Evolutionary conservation across 2,329 filamentous ascomycete species (phyloP).

Genomic region (Aspergillus neotritici): DNA sequence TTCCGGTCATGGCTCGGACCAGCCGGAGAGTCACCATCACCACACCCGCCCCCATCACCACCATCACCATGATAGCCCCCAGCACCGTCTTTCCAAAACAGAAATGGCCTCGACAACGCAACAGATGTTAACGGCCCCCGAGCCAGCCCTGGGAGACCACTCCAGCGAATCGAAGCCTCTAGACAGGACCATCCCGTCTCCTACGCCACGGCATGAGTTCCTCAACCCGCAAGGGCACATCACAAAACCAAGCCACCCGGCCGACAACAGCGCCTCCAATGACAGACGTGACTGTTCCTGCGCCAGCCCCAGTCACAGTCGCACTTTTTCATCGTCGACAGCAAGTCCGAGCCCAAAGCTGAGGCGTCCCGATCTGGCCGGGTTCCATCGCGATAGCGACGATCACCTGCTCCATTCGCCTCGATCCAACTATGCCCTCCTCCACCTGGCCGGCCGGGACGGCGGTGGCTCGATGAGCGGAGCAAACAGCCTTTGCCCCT

Average conservation of each 20-base stretch:
- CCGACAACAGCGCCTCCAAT: constrained; percentile 1
- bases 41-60: background rate
- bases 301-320: constrained; percentile 6
- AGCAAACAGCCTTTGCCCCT: constrained; percentile 34
- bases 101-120: background rate
- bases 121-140: constrained; percentile 11
- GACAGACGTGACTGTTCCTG: constrained; percentile 2
- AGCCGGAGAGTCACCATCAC: no score
- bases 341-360: constrained; percentile 10
- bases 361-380: constrained; percentile 17
- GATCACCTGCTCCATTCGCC: constrained; percentile 25
- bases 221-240: background rate
- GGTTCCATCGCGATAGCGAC: constrained; percentile 25
- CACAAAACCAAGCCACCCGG: background rate
- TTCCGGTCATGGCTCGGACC: no score
- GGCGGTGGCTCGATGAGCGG: constrained; percentile 44
- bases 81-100: background rate
- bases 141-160: constrained; percentile 16
- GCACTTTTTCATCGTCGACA: no score
- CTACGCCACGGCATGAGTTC: constrained; percentile 8
- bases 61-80: constrained; percentile 6
- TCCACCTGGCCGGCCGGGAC: constrained; percentile 40
- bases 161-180: constrained; percentile 9
- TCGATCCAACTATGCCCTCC: constrained; percentile 25
- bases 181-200: constrained; percentile 6